phyloP scores from a whole-genome alignment of 2,329 filamentous ascomycete genomes.

The Myrmaecium sp. region DNA sequence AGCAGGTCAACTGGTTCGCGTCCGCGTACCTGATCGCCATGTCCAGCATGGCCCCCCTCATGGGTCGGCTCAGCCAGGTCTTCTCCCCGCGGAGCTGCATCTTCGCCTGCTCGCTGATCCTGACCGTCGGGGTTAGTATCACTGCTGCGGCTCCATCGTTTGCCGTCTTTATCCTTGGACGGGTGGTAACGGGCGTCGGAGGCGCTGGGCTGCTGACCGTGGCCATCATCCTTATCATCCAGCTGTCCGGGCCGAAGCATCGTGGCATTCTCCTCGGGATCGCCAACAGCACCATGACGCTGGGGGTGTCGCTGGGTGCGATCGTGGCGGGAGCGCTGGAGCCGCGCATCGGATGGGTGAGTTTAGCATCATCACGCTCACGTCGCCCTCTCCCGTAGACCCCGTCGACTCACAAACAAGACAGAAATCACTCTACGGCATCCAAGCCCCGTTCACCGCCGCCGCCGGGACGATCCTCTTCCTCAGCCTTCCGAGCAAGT shows the following conservation, averaged over 20 bases:
- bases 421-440: constrained; percentile 55
- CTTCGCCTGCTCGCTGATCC: constrained; percentile 39
- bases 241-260: constrained; percentile 48
- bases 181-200: constrained; percentile 51
- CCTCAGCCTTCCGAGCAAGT: constrained; percentile 42
- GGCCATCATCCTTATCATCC: constrained; percentile 58
- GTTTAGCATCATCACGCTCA: constrained; percentile 11
- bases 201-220: constrained; percentile 57
- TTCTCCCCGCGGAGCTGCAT: constrained; percentile 54
- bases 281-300: constrained; percentile 55
- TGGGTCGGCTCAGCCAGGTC: constrained; percentile 55
- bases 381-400: neutral
- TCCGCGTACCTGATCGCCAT: constrained; percentile 47
- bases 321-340: constrained; percentile 52
- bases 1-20: constrained; percentile 63
- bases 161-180: constrained; percentile 47
- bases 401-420: constrained; percentile 1
- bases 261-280: constrained; percentile 60
- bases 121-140: constrained; percentile 47
- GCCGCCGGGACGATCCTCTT: constrained; percentile 45
- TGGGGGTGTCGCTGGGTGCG: constrained; percentile 54
- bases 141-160: constrained; percentile 45
- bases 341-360: constrained; percentile 51
- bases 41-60: constrained; percentile 46
- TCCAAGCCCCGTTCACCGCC: constrained; percentile 49